These are phyloP conservation scores for Bothriochloa decipiens DNA, from an alignment of 176 grass and related monocot species.

Conservation along the genomic window DNA sequence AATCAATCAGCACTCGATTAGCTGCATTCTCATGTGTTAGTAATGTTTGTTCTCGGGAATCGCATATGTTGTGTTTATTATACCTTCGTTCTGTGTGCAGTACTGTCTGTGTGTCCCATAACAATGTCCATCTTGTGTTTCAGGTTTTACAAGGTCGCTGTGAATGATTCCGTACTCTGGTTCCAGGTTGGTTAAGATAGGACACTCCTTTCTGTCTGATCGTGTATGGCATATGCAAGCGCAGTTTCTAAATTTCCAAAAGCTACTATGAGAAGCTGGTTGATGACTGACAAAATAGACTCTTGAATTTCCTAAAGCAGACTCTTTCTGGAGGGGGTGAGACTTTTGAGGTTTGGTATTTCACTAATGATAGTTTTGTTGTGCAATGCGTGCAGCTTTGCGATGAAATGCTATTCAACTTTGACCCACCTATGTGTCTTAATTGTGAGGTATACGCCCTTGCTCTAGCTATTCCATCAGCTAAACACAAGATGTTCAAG, in stretches of 20 bases:
- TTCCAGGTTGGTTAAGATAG: conserved; percentile 82
- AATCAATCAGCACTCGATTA: neutral
- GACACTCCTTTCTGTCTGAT: conserved; percentile 41
- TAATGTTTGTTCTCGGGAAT: neutral
- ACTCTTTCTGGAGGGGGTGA: neutral
- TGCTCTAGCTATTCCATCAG: conserved; percentile 13
- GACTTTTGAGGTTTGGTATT: neutral
- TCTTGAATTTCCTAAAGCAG: neutral
- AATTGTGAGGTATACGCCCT: conserved; percentile 81
- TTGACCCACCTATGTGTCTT: conserved; percentile 75
- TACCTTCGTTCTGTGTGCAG: neutral
- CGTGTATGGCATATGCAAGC: neutral
- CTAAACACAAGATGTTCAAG: neutral
- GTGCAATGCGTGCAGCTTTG: conserved; percentile 62
- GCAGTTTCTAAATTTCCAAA: neutral
- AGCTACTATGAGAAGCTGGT: neutral
- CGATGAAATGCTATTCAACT: conserved; percentile 90
- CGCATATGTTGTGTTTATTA: neutral
- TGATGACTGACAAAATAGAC: neutral
- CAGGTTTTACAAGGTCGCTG: conserved; percentile 85
- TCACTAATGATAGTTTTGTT: conserved; percentile 26
- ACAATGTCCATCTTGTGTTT: conserved; percentile 34
- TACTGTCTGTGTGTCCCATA: neutral
- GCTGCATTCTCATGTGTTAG: neutral
- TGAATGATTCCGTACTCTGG: conserved; percentile 81